Evolutionary conservation across 2,329 filamentous ascomycete species (phyloP), one percentile per base, ranked within the genome.

Genomic region (Aspergillus clavatus): DNA sequence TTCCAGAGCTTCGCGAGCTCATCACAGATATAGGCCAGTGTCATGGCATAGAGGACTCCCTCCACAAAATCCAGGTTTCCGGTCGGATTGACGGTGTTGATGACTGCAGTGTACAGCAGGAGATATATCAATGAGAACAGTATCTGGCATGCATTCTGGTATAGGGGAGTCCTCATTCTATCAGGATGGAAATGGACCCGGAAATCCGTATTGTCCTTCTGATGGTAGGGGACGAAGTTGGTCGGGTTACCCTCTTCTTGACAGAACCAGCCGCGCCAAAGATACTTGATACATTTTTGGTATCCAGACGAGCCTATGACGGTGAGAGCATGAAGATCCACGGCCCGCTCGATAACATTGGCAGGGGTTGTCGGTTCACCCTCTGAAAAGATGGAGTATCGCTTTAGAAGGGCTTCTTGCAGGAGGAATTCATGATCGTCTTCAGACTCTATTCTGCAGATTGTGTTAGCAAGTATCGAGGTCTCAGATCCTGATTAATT

Each of bases 261-360:
- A n/a, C 95, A 83, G 7, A 97, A 75, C 93, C 93, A 98, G 18
- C 93, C 93, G 50, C 83, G 82, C 93, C 93, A 98, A 7, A 98
- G 82, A 62, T 94, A 89, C 51, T 78, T 81, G 59, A 97, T 89
- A 63, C 91, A 97, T 71, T 94, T 95, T 58, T 97, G 93, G 66
- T 97, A 98, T 21, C 93, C 91, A 0, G 88, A 89, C 0, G 87
- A 91, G 2, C 89, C 89, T 51, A 97, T 97, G 38, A 98, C 83
- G 11, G 80, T 78, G 37, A 97, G 75, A 1, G 91, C 89, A 64
- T 98, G 93, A 21, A 97, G 72, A 59, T 98, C 93, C 27, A 97
- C 89, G 0, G 93, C 88, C 60, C 89, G 87, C 67, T 98, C 93
- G 47, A 98, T 83, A 18, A 88, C 93, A 61, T 97, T 98, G 51